Conservation (phyloP, 768 basidiomycete genomes). For the Kwoniella sp. region DNA sequence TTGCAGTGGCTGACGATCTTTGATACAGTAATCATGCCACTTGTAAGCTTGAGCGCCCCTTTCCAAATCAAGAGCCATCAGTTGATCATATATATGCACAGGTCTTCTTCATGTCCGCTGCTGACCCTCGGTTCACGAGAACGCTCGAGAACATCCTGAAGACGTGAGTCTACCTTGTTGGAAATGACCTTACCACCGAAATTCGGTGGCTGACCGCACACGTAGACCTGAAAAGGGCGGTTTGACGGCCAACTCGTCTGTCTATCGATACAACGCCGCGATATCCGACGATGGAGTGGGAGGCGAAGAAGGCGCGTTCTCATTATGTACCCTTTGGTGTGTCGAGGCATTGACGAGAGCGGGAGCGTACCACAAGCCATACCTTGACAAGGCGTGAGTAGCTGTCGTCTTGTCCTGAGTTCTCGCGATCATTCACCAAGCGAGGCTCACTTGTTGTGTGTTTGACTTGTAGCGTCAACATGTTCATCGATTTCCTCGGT, state of each 20-base stretch:
- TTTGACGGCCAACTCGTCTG: constrained; percentile 73
- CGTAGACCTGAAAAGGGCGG: constrained; percentile 77
- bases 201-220: neutral
- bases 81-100: constrained; percentile 2
- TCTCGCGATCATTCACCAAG: no score
- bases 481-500: constrained; percentile 76
- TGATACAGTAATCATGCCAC: constrained; percentile 68
- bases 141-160: constrained; percentile 82
- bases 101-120: constrained; percentile 55
- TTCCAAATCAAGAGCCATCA: neutral
- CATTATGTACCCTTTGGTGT: constrained; percentile 68
- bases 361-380: constrained; percentile 70
- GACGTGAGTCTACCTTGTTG: constrained; percentile 55
- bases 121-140: constrained; percentile 81
- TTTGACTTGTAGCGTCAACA: constrained; percentile 56
- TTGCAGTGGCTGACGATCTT: neutral
- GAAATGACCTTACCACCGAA: neutral
- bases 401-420: no score
- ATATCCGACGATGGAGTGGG: constrained; percentile 92
- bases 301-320: constrained; percentile 91
- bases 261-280: constrained; percentile 80
- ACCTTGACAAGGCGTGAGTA: constrained; percentile 65
- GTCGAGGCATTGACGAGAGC: constrained; percentile 87
- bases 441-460: no score
- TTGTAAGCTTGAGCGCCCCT: constrained; percentile 25